These are phyloP conservation scores for Plantago coronopus DNA, from an alignment of 305 asterid genomes.

Conservation along the genomic window DNA sequence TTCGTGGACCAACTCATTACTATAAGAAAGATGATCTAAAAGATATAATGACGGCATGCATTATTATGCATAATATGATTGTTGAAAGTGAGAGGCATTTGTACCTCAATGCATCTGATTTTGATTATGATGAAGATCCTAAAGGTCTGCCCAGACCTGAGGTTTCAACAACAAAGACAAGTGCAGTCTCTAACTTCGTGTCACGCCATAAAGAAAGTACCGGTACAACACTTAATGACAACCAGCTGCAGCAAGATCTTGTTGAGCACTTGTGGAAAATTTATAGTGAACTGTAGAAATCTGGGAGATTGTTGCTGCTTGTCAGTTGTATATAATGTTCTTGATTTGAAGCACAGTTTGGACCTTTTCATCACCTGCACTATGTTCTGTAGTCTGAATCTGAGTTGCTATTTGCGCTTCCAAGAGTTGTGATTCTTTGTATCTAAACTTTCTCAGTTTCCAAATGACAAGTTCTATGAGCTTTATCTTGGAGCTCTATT, in stretches of 20 bases:
- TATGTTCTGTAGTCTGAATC: too few species aligned
- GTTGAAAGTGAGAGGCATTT: slow-evolving; percentile 4
- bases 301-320: too few species aligned
- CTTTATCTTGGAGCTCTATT: too few species aligned
- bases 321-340: too few species aligned
- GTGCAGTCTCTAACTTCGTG: neutral
- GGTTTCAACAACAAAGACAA: neutral
- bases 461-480: too few species aligned
- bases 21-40: too few species aligned
- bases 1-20: neutral
- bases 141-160: neutral
- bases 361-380: too few species aligned
- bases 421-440: too few species aligned
- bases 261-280: neutral
- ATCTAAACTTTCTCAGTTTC: too few species aligned
- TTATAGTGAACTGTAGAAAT: neutral
- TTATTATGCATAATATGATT: slow-evolving; percentile 3
- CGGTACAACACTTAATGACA: neutral
- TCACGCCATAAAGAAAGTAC: neutral
- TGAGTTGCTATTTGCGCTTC: too few species aligned
- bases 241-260: neutral
- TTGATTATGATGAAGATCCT: slow-evolving; percentile 1
- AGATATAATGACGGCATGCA: neutral
- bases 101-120: neutral
- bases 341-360: too few species aligned